Conservation (phyloP, 305 asterid species). For the Fraxinus sp. region DNA sequence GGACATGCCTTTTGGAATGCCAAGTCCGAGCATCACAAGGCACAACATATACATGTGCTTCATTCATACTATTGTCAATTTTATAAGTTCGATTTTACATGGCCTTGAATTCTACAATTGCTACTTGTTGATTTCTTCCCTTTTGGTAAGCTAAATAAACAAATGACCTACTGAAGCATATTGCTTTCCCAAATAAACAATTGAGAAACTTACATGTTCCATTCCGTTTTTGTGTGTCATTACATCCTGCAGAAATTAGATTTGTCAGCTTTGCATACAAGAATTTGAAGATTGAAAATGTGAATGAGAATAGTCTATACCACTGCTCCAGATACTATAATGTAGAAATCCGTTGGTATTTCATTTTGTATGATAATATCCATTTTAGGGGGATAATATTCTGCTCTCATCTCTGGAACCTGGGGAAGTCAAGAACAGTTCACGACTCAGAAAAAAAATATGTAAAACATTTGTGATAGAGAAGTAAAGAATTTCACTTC, state of each 20-base stretch:
- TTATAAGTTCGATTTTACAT: not conserved
- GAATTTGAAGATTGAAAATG: slow-evolving; percentile 8
- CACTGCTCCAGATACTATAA: slow-evolving; percentile 87
- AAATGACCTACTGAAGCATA: not conserved
- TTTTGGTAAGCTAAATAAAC: not conserved
- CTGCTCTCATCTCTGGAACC: slow-evolving; percentile 96
- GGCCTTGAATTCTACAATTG: not conserved
- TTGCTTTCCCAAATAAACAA: not conserved
- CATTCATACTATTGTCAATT: not conserved
- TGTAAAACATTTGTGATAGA: not conserved
- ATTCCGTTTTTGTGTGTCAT: slow-evolving; percentile 54
- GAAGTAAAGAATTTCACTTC: not conserved
- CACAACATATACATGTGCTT: not conserved
- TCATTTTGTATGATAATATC: slow-evolving; percentile 85
- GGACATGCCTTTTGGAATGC: not conserved
- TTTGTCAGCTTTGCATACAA: slow-evolving; percentile 28
- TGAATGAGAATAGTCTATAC: slow-evolving; percentile 37
- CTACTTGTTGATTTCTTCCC: not conserved
- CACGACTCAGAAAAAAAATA: not conserved
- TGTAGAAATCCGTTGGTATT: slow-evolving; percentile 91
- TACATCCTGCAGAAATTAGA: slow-evolving; percentile 71
- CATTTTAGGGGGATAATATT: slow-evolving; percentile 90
- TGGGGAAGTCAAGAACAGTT: slow-evolving; percentile 26
- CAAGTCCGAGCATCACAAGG: not conserved
- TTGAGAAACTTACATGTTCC: slow-evolving; percentile 59